phyloP scores from a whole-genome alignment of 345 rosid genomes.

The Draba incana region DNA sequence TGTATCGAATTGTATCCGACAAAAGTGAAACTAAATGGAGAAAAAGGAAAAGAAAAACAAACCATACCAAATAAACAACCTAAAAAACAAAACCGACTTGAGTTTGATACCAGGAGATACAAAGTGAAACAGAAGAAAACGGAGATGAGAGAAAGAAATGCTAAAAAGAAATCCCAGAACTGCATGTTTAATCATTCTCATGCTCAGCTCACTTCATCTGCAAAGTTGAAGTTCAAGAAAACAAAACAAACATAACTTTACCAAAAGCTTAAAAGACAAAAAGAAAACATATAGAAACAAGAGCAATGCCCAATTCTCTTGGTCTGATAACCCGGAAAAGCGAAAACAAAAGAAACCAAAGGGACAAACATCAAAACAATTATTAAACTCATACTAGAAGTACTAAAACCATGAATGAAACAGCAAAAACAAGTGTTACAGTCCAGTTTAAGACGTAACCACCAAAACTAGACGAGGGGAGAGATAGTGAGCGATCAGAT shows the following conservation, averaged over 20 bases:
- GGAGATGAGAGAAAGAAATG: constrained; percentile 17
- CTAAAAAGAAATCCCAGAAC: constrained; percentile 32
- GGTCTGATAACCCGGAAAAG: constrained; percentile 3
- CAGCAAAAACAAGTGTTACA: constrained; percentile 4
- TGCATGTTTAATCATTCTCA: constrained; percentile 48
- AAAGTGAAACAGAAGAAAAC: constrained; percentile 22
- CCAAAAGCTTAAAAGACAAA: constrained; percentile 25
- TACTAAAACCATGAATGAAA: constrained; percentile 22
- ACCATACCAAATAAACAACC: constrained; percentile 4
- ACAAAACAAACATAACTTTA: constrained; percentile 35
- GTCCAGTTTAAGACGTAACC: neutral
- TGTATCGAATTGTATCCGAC: neutral
- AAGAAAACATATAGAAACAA: constrained; percentile 3
- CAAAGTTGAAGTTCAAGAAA: constrained; percentile 53
- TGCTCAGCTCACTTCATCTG: constrained; percentile 64
- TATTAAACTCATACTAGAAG: neutral
- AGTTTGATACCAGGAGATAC: constrained; percentile 12
- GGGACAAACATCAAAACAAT: constrained; percentile 11
- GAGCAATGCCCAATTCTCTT: neutral
- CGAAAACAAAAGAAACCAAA: constrained; percentile 27
- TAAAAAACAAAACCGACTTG: neutral
- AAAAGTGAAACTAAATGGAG: constrained; percentile 9
- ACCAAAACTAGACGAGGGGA: constrained; percentile 16
- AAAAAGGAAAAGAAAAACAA: neutral
- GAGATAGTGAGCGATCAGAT: neutral